Evolutionary conservation across 331 rosid genomes (phyloP).

Genomic region (Prunus yedoensis): DNA sequence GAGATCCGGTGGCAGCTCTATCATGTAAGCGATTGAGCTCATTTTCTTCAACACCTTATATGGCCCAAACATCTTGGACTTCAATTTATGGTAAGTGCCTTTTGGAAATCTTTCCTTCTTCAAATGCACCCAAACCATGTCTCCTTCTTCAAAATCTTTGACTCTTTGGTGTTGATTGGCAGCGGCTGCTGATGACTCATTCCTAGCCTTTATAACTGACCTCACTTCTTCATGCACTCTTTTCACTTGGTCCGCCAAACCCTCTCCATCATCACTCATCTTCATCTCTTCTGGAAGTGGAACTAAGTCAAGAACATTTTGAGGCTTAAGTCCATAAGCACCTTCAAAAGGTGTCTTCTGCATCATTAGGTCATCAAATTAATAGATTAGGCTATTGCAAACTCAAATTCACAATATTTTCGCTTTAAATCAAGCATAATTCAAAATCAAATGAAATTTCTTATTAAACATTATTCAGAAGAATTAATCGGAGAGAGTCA

Average conservation of each 20-base stretch:
- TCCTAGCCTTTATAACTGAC: not conserved
- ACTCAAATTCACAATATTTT: not conserved
- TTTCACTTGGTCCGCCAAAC: not conserved
- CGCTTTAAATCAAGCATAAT: not conserved
- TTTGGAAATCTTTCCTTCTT: not conserved
- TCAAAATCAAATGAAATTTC: not conserved
- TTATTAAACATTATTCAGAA: too few relatives aligned
- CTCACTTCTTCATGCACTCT: not conserved
- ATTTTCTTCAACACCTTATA: not conserved
- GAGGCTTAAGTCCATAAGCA: not conserved
- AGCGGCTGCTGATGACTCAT: not conserved
- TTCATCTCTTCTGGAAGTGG: not conserved
- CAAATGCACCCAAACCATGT: not conserved
- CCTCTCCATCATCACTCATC: not conserved
- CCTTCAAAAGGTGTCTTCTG: constrained; percentile 1
- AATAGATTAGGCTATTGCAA: not conserved
- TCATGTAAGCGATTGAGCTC: not conserved
- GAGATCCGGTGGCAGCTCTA: not conserved
- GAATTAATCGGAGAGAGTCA: too few relatives aligned
- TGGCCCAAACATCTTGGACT: not conserved
- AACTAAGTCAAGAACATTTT: not conserved
- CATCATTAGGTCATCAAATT: not conserved
- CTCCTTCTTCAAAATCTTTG: not conserved
- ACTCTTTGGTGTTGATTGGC: not conserved
- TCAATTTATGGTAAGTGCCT: not conserved